Conservation (phyloP, 345 rosid species). For the Excoecaria agallocha region DNA sequence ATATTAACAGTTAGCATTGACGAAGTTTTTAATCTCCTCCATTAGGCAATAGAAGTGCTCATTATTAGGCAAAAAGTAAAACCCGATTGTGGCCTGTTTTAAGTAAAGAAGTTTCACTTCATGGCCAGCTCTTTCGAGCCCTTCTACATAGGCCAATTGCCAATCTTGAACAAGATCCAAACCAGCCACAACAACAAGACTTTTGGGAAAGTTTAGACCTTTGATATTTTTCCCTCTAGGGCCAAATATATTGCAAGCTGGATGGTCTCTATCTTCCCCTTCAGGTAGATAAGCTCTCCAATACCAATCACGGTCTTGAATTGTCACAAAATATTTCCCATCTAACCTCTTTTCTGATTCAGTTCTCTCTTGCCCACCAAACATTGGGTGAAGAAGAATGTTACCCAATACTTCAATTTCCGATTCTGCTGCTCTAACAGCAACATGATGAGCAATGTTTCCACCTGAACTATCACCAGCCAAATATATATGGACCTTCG, state of each 20-base stretch:
- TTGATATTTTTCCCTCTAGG: conserved; percentile 54
- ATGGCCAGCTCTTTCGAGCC: conserved; percentile 52
- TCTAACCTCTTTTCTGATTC: conserved; percentile 69
- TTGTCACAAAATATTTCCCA: conserved; percentile 82
- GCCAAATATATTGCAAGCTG: conserved; percentile 92
- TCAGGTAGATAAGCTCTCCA: conserved; percentile 89
- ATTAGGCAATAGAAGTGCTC: conserved; percentile 74
- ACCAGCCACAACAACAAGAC: conserved; percentile 89
- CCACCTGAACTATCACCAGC: conserved; percentile 99
- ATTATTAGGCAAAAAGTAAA: conserved; percentile 90
- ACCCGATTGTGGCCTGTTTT: conserved; percentile 83
- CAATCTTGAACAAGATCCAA: conserved; percentile 91
- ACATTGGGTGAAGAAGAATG: conserved; percentile 90
- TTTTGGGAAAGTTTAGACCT: conserved; percentile 65
- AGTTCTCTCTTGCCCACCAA: conserved; percentile 77
- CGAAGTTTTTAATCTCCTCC: conserved; percentile 78
- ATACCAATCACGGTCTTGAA: conserved; percentile 91
- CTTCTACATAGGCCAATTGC: conserved; percentile 84
- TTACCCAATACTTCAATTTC: conserved; percentile 69
- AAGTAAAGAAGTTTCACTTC: conserved; percentile 70
- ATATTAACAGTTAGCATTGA: conserved; percentile 51
- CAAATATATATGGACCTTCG: conserved; percentile 69
- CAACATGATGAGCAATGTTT: conserved; percentile 88
- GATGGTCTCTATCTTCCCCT: conserved; percentile 90
- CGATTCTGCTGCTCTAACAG: conserved; percentile 59